Evolutionary conservation across 768 basidiomycete species (phyloP), one percentile per base, ranked within the genome.

Genomic region (Auriscalpium orientale): DNA sequence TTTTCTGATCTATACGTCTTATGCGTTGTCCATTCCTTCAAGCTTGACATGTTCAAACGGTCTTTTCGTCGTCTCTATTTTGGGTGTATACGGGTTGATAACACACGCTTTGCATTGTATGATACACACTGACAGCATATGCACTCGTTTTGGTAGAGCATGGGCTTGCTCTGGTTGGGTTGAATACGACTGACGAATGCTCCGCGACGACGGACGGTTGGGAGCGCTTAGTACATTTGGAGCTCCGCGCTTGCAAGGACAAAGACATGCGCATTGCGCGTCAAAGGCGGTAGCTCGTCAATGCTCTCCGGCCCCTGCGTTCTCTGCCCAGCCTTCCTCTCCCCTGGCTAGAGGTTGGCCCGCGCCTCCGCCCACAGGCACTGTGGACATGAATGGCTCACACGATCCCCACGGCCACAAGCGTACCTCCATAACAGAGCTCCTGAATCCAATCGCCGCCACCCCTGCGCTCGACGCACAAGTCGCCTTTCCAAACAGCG

Each of bases 401-500:
- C 76, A 78, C 53, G 77, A 79, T 66, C 63, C 59, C 18, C 65
- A 63, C 49, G 63, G 59, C 43, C 71, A 73, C 61, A 78, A 78
- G 64, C 76, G 77, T 40, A 79, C 77, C 4, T 78, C 77, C 50
- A 78, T 78, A 68, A 75, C 69, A 60, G 74, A 78, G 58, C 72
- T 78, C 13, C 75, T 78, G 64, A 78, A 78, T 55, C 77, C 77
- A n/a, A 70, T 77, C 56, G 71, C 72, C 55, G 67, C 73, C 28
- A 54, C 54, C 46, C 54, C 65, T 64, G 66, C n/a, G 64, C 64
- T 61, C 57, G 63, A 54, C 65, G 68, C 57, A 57, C 67, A 28
- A 28, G 69, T 35, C 56, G 46, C 16, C 34, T 48, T 34, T 13
- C 51, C 22, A 9, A 51, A 16, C 53, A 50, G 54, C 8, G 44